phyloP scores from a whole-genome alignment of 768 basidiomycete species.

The Calocera cornea region DNA sequence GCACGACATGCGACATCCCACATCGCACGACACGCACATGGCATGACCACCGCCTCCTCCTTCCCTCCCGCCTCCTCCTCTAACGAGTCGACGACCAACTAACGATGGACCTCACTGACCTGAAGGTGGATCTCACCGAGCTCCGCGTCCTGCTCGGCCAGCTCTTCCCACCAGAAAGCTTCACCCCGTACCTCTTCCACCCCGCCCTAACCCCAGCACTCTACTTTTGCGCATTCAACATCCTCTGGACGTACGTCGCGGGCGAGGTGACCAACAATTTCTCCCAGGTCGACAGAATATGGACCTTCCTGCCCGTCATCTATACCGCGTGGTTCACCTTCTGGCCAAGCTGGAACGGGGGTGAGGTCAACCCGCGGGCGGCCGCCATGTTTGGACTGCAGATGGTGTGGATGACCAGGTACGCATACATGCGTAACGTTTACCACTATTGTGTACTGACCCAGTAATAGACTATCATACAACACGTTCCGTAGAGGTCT shows the following conservation, averaged over 20 bases:
- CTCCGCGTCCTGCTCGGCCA: not conserved
- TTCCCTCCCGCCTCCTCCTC: not conserved
- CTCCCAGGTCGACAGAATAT: slow-evolving; percentile 74
- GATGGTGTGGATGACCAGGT: slow-evolving; percentile 55
- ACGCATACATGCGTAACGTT: not conserved
- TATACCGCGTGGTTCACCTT: slow-evolving; percentile 76
- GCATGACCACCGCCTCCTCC: no score
- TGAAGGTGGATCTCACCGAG: not conserved
- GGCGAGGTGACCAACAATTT: slow-evolving; percentile 59
- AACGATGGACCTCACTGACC: not conserved
- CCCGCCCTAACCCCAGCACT: slow-evolving; percentile 15
- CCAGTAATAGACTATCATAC: slow-evolving; percentile 42
- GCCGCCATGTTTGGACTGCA: slow-evolving; percentile 59
- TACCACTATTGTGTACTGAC: slow-evolving; percentile 17
- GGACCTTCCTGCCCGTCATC: slow-evolving; percentile 60
- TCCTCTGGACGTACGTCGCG: slow-evolving; percentile 38
- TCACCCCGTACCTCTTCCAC: slow-evolving; percentile 6
- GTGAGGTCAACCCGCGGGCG: slow-evolving; percentile 48
- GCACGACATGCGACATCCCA: no score
- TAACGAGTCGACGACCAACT: not conserved
- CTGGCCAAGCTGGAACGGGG: slow-evolving; percentile 45
- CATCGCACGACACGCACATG: no score
- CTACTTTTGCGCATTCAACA: slow-evolving; percentile 42
- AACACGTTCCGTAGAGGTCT: slow-evolving; percentile 78
- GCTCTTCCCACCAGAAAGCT: not conserved